Conservation (phyloP, 306 rosid genomes). For the Senna siamea region DNA sequence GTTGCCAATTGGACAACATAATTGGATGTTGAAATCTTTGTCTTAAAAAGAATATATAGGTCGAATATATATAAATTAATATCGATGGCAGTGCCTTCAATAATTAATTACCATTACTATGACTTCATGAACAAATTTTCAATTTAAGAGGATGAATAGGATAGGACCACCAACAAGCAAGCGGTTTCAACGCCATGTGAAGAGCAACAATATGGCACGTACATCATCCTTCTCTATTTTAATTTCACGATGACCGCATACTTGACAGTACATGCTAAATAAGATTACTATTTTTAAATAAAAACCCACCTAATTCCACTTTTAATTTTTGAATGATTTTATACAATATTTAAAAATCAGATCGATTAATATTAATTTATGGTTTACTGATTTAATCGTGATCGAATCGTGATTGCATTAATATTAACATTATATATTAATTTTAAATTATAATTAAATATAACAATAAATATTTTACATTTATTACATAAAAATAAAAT, state of each 20-base stretch:
- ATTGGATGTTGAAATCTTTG: not conserved
- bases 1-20: too few relatives aligned
- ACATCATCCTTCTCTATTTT: constrained; percentile 15
- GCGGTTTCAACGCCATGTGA: not conserved
- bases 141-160: not conserved
- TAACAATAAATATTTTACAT: too few relatives aligned
- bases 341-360: too few relatives aligned
- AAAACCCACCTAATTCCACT: constrained; percentile 32
- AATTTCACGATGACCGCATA: constrained; percentile 24
- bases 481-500: too few relatives aligned
- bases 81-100: too few relatives aligned
- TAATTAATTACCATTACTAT: not conserved
- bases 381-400: too few relatives aligned
- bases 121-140: not conserved
- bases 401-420: too few relatives aligned
- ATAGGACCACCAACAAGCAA: not conserved
- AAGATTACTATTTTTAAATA: not conserved
- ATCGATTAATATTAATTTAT: too few relatives aligned
- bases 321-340: not conserved
- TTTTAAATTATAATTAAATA: too few relatives aligned
- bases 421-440: too few relatives aligned
- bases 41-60: not conserved
- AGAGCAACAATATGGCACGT: not conserved
- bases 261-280: not conserved
- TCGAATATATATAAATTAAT: not conserved